Evolutionary conservation across 352 stramenopile species (phyloP).

Genomic region (Phytophthora melonis): DNA sequence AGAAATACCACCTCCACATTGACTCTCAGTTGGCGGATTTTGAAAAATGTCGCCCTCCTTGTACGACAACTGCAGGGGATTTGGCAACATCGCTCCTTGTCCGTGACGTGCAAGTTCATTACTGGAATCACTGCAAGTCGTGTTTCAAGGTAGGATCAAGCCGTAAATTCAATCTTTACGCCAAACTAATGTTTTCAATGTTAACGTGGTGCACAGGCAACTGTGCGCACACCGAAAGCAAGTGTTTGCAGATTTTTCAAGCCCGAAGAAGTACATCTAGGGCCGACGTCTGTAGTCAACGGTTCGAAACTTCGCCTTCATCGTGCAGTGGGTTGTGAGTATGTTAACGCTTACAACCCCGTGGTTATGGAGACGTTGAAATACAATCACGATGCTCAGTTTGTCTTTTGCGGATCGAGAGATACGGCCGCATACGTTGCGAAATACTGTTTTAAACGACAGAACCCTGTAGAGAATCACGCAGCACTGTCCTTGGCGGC

Average conservation of each 20-base stretch:
- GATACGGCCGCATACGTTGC: conserved; percentile 35
- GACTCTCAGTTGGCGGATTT: conserved; percentile 1
- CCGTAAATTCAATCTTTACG: too few species aligned
- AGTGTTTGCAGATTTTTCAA: conserved; percentile 36
- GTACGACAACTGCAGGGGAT: background rate
- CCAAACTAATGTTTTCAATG: too few species aligned
- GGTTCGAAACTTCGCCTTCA: conserved; percentile 1
- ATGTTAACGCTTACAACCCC: conserved; percentile 40
- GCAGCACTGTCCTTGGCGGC: conserved; percentile 3
- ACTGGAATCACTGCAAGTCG: conserved; percentile 26
- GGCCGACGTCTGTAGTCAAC: background rate
- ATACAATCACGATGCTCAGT: conserved; percentile 42
- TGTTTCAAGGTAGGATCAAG: conserved; percentile 22
- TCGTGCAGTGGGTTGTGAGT: conserved; percentile 30
- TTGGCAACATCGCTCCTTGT: conserved; percentile 2
- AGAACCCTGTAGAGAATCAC: conserved; percentile 39
- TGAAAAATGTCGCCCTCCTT: conserved; percentile 8
- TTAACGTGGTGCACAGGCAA: conserved; percentile 7
- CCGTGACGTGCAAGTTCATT: conserved; percentile 23
- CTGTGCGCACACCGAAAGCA: conserved; percentile 19
- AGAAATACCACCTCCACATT: background rate
- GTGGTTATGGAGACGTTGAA: conserved; percentile 25
- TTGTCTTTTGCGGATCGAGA: conserved; percentile 23
- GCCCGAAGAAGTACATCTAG: conserved; percentile 9
- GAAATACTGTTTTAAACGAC: conserved; percentile 43